Conservation (phyloP, 371 early-diverging fungal species). For the Mucor velutinosus region DNA sequence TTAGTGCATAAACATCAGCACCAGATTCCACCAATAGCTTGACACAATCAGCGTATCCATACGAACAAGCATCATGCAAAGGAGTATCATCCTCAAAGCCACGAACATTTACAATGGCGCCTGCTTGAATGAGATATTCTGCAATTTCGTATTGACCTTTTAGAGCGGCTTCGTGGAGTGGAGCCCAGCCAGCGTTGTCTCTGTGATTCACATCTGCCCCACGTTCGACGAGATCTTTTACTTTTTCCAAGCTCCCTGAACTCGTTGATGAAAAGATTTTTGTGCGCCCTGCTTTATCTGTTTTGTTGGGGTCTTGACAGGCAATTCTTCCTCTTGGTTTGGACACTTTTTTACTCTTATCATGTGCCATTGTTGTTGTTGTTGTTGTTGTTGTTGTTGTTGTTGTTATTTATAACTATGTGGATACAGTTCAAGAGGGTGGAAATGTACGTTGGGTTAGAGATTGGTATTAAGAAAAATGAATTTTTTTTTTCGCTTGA, state of each 20-base stretch:
- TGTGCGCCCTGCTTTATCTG: constrained; percentile 57
- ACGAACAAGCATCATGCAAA: constrained; percentile 78
- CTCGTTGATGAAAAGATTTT: constrained; percentile 52
- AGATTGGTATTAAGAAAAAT: not conserved
- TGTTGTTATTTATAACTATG: not conserved
- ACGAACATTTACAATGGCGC: constrained; percentile 56
- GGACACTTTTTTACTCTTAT: constrained; percentile 9
- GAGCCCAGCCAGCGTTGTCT: constrained; percentile 67
- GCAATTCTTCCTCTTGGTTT: constrained; percentile 23
- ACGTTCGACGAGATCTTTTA: constrained; percentile 41
- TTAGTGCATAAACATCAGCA: constrained; percentile 56
- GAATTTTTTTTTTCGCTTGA: constrained; percentile 4
- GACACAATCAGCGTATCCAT: constrained; percentile 64
- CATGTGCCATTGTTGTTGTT: constrained; percentile 15
- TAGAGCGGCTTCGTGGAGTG: constrained; percentile 66
- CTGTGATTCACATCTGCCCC: constrained; percentile 55
- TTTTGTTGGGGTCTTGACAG: constrained; percentile 45
- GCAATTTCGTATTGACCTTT: constrained; percentile 63
- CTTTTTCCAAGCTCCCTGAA: constrained; percentile 46
- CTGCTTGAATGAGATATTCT: constrained; percentile 50
- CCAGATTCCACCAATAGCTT: constrained; percentile 55
- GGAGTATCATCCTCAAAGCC: constrained; percentile 73
- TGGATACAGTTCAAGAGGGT: not conserved
- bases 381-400: not conserved
- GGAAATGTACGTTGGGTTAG: not conserved